These are phyloP conservation scores for Didymella sp. DNA, from an alignment of 2,329 filamentous ascomycete species.

Conservation along the genomic window DNA sequence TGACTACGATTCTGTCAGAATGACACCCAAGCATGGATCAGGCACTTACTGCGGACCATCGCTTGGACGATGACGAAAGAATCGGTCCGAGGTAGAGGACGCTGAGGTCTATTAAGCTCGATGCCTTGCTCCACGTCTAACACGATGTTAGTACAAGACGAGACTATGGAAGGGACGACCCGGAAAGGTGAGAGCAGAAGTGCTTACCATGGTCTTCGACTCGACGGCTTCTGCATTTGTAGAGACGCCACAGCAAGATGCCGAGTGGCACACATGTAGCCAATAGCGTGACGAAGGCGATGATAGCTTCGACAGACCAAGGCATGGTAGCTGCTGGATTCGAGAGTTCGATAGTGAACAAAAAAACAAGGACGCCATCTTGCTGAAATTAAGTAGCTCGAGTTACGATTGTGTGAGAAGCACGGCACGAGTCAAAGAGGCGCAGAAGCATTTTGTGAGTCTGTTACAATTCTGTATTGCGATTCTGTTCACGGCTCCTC, in stretches of 20 bases:
- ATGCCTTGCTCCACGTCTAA: slow-evolving; percentile 2
- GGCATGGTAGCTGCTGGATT: not conserved
- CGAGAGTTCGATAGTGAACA: not conserved
- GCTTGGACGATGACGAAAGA: slow-evolving; percentile 1
- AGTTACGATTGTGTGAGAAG: slow-evolving; percentile 4
- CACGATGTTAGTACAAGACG: not conserved
- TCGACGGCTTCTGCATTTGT: slow-evolving; percentile 1
- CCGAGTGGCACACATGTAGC: slow-evolving; percentile 8
- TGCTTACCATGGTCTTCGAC: not conserved
- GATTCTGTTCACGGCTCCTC: not conserved
- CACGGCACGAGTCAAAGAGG: not conserved
- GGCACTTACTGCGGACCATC: not conserved
- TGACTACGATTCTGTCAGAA: not conserved
- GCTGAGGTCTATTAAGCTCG: not conserved
- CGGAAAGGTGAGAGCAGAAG: not conserved
- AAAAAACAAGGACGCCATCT: not conserved
- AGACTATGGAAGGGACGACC: no score
- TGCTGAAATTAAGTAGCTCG: not conserved
- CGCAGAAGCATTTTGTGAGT: not conserved
- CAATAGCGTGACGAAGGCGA: slow-evolving; percentile 15
- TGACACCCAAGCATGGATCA: not conserved
- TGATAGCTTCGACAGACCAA: slow-evolving; percentile 12
- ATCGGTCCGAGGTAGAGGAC: not conserved
- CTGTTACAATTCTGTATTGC: not conserved
- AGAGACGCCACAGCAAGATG: slow-evolving; percentile 8